Conservation (phyloP, 164 flowering plant genomes). For the Stephania cephalantha region DNA sequence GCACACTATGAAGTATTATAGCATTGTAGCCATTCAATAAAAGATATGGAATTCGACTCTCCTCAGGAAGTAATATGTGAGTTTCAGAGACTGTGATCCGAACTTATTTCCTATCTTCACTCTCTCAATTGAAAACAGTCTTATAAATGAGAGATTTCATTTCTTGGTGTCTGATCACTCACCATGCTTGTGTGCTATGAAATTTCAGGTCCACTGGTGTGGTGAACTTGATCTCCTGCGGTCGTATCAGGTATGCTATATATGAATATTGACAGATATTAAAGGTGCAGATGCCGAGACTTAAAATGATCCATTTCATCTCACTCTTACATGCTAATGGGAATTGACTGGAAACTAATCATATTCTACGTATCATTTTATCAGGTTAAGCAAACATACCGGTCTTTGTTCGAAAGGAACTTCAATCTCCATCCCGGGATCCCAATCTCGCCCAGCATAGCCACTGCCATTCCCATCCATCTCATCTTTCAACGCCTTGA, state of each 20-base stretch:
- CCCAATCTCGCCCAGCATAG: conserved; percentile 64
- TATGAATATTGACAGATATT: not conserved
- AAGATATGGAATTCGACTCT: no score
- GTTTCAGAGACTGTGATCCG: no score
- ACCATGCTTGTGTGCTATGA: no score
- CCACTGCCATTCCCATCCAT: conserved; percentile 48
- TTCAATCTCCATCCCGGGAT: conserved; percentile 82
- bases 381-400: conserved; percentile 32
- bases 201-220: no score
- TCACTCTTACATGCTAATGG: no score
- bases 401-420: conserved; percentile 95
- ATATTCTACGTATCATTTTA: no score
- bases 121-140: not conserved
- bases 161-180: not conserved
- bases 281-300: not conserved
- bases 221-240: no score
- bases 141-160: not conserved
- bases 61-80: no score
- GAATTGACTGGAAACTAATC: no score
- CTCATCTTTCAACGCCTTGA: conserved; percentile 61
- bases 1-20: conserved; percentile 4
- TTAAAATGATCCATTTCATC: no score
- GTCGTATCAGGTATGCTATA: not conserved
- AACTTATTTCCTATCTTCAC: no score
- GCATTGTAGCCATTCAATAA: not conserved